Base-by-base conservation (phyloP, 177 flowering plant genomes). In the Telopea speciosissima region DNA sequence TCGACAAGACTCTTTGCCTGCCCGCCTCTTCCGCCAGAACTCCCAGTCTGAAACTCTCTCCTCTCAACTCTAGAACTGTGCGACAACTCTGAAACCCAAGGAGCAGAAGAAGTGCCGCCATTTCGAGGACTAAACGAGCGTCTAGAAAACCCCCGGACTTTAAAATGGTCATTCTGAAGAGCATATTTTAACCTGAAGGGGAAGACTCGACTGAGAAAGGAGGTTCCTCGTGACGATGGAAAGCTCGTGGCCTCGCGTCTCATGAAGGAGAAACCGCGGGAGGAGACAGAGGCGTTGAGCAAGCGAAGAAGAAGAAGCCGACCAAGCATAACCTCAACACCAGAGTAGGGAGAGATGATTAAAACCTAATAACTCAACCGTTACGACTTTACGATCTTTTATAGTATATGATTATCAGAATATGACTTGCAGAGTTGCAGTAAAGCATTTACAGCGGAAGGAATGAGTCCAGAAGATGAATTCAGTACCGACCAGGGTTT, bases 1-100 rank as follows among this genome's bases (percentile, higher is more conserved):
- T 92, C 96, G 45, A 91, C 70, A 60, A 92, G 71, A 72, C 96
- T 92, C 88, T 85, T 88, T 16, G 68, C 52, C 22, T 72, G 68
- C 16, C 77, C 77, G 22, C 72, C 70, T 52, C 68, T 69, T 28
- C 79, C 68, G 5, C 77, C 72, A 11, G 69, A 56, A 31, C 73
- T 62, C 61, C 68, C 73, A 6, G 44, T 64, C 64, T 45, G 64
- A 64, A 69, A 49, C 24, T 62, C 77, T 24, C 76, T 70, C 2
- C 74, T 21, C 45, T 44, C 49, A 6, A 22, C 36, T 14, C 66
- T 49, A 6, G 68, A 72, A 28, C 63, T 54, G 5, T 71, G 68
- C 5, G 68, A 24, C 13, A 52, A 68, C 24, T 68, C 73, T 10
- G 67, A 58, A 22, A 25, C 59, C 42, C 77, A 63, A 36, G 40